Evolutionary conservation across 768 basidiomycete species (phyloP), one percentile per base, ranked within the genome.

Genomic region (Russula emetica): DNA sequence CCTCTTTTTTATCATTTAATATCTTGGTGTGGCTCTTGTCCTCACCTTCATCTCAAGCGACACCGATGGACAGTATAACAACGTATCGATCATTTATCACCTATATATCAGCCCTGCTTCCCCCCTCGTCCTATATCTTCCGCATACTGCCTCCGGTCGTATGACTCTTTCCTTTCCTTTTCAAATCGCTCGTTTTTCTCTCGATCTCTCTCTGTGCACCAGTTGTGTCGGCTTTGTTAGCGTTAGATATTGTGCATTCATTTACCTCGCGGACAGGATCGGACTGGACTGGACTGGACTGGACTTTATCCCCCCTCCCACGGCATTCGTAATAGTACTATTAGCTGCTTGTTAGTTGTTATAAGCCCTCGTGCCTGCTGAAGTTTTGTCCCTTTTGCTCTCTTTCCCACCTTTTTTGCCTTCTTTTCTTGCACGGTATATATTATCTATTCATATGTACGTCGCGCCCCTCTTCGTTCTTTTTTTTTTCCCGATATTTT

Each of bases 401-500:
- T 30, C 24, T 59, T 59, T 3, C 8, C 14, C 13, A 1, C n/a
- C 14, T 18, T 14, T 34, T 54, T 22, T 16, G 32, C 38, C 30
- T 53, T 30, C 16, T 28, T 14, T 22, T 60, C 28, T 52, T 40
- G 50, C 40, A 51, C 36, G 32, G 5, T 40, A 51, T 42, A 60
- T 51, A 20, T 50, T 50, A 26, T 62, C 54, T 62, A 62, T 62
- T 49, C 36, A 40, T 62, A 62, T 62, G 61, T 62, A 62, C 32
- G 13, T 55, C 36, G 54, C 44, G n/a, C 45, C 22, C 4, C 14
- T 40, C 28, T 26, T 26, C 18, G 10, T n/a, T 45, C 34, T 16
- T 55, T 20, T 54, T 20, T 54, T 36, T 13, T 36, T 11, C 36
- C 36, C 45, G 47, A 38, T 55, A 8, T 45, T 45, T 62, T 61